These are phyloP conservation scores for Phylloporus rhodoxanthus DNA, from an alignment of 768 basidiomycete species.

Conservation along the genomic window DNA sequence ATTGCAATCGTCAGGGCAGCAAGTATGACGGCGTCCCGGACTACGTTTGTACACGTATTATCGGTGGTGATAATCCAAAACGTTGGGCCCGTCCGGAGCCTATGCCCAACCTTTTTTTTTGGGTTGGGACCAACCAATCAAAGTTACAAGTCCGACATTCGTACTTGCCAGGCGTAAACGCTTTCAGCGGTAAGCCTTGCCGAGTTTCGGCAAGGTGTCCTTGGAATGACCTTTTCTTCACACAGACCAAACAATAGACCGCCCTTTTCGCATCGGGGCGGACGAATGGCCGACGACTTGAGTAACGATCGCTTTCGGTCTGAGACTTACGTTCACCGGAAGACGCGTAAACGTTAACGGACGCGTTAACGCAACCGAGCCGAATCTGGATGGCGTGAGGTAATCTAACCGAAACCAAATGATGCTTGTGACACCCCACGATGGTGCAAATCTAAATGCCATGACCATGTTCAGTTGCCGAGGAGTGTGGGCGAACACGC, in stretches of 20 bases:
- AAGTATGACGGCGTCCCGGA: slow-evolving; percentile 2
- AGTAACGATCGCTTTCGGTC: not conserved
- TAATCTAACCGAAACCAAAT: slow-evolving; percentile 7
- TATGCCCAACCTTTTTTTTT: not conserved
- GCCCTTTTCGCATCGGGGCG: not conserved
- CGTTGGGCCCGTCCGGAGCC: not conserved
- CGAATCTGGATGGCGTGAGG: slow-evolving; percentile 6
- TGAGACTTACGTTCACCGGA: slow-evolving; percentile 6
- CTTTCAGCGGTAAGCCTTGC: not conserved
- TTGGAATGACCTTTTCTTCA: not conserved
- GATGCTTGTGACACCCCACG: not conserved
- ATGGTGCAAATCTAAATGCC: slow-evolving; percentile 7
- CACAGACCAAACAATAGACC: not conserved
- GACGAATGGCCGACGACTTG: not conserved
- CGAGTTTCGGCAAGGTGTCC: not conserved
- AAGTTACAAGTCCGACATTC: not conserved
- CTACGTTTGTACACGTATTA: not conserved
- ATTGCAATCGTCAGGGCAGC: slow-evolving; percentile 2
- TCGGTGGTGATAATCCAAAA: not conserved
- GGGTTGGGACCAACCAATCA: not conserved
- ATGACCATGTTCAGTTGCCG: slow-evolving; percentile 14
- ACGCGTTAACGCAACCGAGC: not conserved
- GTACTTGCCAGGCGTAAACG: not conserved
- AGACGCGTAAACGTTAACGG: slow-evolving; percentile 1
- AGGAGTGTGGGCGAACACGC: slow-evolving; percentile 13